phyloP scores from a whole-genome alignment of 768 basidiomycete genomes.

The Mycena kentingensis region DNA sequence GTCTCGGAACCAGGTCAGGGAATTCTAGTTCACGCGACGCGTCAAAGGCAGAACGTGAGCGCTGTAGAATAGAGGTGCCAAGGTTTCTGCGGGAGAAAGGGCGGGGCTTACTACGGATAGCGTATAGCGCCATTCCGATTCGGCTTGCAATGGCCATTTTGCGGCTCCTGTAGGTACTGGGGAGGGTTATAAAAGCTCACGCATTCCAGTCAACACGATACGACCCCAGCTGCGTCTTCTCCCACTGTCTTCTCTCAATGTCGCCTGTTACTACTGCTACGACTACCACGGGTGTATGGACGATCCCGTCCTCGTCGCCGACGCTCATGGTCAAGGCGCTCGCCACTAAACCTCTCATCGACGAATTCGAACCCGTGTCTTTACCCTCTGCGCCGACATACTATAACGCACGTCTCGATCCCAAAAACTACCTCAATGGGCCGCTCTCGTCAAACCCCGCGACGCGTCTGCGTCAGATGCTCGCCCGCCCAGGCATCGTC shows the following conservation, averaged over 20 bases:
- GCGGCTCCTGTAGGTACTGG: background rate
- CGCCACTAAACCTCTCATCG: background rate
- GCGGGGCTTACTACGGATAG: no score
- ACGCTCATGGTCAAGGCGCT: background rate
- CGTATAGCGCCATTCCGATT: background rate
- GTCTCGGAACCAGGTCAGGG: no score
- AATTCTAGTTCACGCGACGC: no score
- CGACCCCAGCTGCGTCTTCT: background rate
- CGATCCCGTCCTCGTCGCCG: background rate
- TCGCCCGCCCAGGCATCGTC: conserved; percentile 53
- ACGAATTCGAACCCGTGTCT: no score
- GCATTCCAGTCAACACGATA: background rate
- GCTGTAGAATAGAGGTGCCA: no score
- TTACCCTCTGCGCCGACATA: conserved; percentile 27
- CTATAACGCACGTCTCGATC: conserved; percentile 53
- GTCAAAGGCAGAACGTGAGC: no score
- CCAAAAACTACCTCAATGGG: conserved; percentile 52
- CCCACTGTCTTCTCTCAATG: background rate
- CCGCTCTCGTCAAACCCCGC: conserved; percentile 50
- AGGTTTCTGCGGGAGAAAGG: no score
- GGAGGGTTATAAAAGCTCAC: background rate
- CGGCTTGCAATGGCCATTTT: background rate
- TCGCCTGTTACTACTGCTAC: background rate
- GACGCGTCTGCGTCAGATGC: conserved; percentile 50
- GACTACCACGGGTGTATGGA: background rate